Percentiles rank a stretch among this genome's conserved stretches.
These are phyloP conservation scores for Cordyceps javanica DNA, from an alignment of 2,329 filamentous ascomycete genomes.

Conservation along the genomic window DNA sequence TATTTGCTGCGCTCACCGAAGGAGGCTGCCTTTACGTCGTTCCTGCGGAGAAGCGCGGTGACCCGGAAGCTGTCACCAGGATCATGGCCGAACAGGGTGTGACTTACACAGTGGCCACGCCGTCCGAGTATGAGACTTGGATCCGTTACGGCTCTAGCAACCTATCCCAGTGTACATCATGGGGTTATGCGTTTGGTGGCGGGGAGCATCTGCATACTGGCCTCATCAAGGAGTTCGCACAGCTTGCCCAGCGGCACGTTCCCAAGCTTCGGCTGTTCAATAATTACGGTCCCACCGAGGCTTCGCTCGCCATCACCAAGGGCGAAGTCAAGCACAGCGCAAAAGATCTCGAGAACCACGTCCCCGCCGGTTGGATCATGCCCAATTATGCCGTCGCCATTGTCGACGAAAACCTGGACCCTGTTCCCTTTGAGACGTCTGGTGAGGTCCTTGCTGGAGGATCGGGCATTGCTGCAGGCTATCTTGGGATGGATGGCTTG, in stretches of 20 bases:
- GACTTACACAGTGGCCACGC: slow-evolving; percentile 4
- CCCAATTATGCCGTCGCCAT: slow-evolving; percentile 20
- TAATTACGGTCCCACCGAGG: slow-evolving; percentile 8
- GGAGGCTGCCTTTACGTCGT: slow-evolving; percentile 3
- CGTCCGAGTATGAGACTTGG: slow-evolving; percentile 4
- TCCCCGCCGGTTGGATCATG: background rate
- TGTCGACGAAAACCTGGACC: background rate
- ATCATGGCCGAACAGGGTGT: background rate
- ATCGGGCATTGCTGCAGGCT: background rate
- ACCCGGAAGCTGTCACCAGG: background rate
- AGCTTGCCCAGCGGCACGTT: background rate
- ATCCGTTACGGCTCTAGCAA: background rate
- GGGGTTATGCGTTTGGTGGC: background rate
- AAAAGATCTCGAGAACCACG: background rate
- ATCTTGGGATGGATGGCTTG: slow-evolving; percentile 3
- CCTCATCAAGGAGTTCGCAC: background rate
- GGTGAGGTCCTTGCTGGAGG: too few species aligned
- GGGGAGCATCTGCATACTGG: background rate
- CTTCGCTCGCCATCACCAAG: background rate
- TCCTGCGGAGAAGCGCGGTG: background rate
- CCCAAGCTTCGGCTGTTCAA: background rate
- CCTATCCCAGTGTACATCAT: background rate
- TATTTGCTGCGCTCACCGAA: background rate
- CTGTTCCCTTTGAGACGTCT: too few species aligned
- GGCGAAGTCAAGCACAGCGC: background rate